These are phyloP conservation scores for Vanderwaltozyma polyspora DNA, from an alignment of 805 yeast species.

Conservation along the genomic window DNA sequence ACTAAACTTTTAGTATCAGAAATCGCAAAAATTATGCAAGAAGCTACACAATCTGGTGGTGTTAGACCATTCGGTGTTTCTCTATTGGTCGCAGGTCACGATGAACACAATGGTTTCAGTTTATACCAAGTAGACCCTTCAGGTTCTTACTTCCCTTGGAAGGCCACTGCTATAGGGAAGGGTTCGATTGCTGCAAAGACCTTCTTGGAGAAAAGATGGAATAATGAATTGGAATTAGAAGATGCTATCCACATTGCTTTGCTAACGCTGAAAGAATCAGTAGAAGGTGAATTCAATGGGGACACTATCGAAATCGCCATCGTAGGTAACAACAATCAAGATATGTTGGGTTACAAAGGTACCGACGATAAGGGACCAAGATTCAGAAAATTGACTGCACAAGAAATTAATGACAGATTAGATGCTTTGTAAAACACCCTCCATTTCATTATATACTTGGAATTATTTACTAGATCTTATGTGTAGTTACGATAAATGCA, in stretches of 20 bases:
- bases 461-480: too few species aligned
- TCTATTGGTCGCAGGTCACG: constrained; percentile 86
- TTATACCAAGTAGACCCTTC: constrained; percentile 97
- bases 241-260: constrained; percentile 97
- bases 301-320: constrained; percentile 89
- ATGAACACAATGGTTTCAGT: constrained; percentile 61
- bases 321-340: constrained; percentile 73
- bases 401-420: constrained; percentile 91
- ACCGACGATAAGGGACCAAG: constrained; percentile 81
- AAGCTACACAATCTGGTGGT: constrained; percentile 97
- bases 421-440: constrained; percentile 83
- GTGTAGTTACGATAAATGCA: too few species aligned
- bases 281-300: constrained; percentile 96
- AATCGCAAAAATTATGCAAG: constrained; percentile 94
- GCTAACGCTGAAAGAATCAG: constrained; percentile 86
- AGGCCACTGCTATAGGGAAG: constrained; percentile 97
- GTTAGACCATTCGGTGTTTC: constrained; percentile 99
- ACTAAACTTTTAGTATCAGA: constrained; percentile 88
- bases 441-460: too few species aligned
- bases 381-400: constrained; percentile 70
- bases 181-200: constrained; percentile 95
- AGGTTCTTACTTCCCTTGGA: constrained; percentile 98
- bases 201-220: constrained; percentile 95
- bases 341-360: constrained; percentile 76
- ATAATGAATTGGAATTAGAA: constrained; percentile 90